phyloP scores from a whole-genome alignment of 1,284 basidiomycete species.

The Tilletia horrida region DNA sequence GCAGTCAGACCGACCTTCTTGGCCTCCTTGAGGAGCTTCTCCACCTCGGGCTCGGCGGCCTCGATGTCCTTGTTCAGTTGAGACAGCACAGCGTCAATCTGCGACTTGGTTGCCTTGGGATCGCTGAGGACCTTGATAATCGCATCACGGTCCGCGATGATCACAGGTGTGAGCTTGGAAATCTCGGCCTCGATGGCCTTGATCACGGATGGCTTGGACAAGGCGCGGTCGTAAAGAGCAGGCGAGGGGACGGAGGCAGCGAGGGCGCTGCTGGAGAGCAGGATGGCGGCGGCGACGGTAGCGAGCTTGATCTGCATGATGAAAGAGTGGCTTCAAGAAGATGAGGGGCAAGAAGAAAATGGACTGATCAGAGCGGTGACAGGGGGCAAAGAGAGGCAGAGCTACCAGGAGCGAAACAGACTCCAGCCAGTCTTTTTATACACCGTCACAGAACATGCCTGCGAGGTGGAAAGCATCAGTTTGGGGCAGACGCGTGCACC shows the following conservation, averaged over 20 bases:
- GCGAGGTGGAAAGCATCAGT: too few species aligned
- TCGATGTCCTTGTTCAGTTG: constrained; percentile 1
- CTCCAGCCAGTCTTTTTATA: too few species aligned
- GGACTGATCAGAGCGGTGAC: not conserved
- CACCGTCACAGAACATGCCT: too few species aligned
- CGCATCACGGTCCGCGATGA: constrained; percentile 8
- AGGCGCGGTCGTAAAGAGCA: not conserved
- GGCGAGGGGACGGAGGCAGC: not conserved
- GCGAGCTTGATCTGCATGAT: constrained; percentile 3
- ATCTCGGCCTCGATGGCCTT: constrained; percentile 10
- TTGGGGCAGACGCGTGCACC: too few species aligned
- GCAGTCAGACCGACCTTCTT: not conserved
- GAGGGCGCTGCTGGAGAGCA: constrained; percentile 14
- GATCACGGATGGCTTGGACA: not conserved
- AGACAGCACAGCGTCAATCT: not conserved
- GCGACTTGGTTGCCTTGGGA: not conserved
- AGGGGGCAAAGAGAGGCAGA: not conserved
- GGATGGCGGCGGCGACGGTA: constrained; percentile 4
- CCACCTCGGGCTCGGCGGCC: not conserved
- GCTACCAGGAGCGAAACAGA: not conserved
- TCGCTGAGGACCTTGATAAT: not conserved
- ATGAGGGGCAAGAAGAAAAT: not conserved
- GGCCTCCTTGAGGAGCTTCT: constrained; percentile 13
- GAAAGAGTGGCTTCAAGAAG: not conserved
- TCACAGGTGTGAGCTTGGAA: not conserved